Conservation (phyloP, 2,329 filamentous ascomycete species). For the Chaetoscypha palmicola region DNA sequence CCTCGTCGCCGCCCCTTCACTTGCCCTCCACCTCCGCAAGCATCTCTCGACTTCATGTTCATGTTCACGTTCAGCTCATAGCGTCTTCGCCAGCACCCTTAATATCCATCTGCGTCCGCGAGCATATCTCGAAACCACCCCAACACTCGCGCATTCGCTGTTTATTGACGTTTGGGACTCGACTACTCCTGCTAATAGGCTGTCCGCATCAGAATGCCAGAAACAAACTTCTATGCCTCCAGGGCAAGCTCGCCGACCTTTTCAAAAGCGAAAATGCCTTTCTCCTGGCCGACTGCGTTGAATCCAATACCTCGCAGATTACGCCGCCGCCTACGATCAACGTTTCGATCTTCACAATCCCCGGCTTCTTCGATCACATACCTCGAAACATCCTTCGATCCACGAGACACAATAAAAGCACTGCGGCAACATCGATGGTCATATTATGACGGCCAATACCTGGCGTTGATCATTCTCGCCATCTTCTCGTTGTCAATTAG, state of each 20-base stretch:
- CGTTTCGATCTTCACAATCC: conserved; percentile 58
- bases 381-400: conserved; percentile 76
- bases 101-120: conserved; percentile 15
- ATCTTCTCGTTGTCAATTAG: conserved; percentile 82
- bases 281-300: conserved; percentile 41
- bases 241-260: conserved; percentile 22
- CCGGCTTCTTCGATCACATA: conserved; percentile 66
- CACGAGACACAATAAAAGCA: conserved; percentile 67
- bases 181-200: no score
- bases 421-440: conserved; percentile 75
- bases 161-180: no score
- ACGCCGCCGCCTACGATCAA: conserved; percentile 61
- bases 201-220: conserved; percentile 20
- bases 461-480: conserved; percentile 63
- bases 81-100: conserved; percentile 13
- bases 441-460: conserved; percentile 77
- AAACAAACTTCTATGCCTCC: conserved; percentile 20
- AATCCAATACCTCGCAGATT: conserved; percentile 56
- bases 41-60: conserved; percentile 26
- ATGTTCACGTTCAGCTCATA: conserved; percentile 28
- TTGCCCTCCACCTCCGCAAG: conserved; percentile 6
- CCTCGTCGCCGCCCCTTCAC: conserved; percentile 6
- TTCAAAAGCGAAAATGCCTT: conserved; percentile 32
- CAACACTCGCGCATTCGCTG: no score
- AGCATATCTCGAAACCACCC: not conserved